Conservation (phyloP, 495 filamentous ascomycete genomes). For the Aspergillus bridgeri region DNA sequence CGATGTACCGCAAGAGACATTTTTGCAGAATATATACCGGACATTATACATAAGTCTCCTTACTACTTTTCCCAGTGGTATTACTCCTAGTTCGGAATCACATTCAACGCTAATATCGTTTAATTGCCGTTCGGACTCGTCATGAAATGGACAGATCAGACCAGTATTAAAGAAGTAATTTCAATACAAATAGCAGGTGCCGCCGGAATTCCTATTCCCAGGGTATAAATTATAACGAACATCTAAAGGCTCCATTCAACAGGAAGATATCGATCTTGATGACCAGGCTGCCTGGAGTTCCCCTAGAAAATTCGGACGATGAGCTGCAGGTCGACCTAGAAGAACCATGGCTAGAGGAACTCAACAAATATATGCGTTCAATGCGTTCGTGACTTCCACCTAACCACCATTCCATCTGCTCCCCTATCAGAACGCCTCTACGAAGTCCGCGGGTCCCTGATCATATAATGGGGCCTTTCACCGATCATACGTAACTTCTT, state of each 20-base stretch:
- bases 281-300: constrained; percentile 15
- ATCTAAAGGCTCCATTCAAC: constrained; percentile 24
- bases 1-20: too few relatives aligned
- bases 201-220: constrained; percentile 39
- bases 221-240: constrained; percentile 39
- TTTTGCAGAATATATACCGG: too few relatives aligned
- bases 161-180: constrained; percentile 34
- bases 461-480: constrained; percentile 18
- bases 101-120: constrained; percentile 18
- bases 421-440: constrained; percentile 10
- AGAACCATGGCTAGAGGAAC: constrained; percentile 17
- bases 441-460: constrained; percentile 13
- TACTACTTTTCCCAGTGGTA: constrained; percentile 27
- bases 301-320: constrained; percentile 14
- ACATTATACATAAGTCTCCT: constrained; percentile 21
- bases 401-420: neutral
- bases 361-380: constrained; percentile 13
- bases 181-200: constrained; percentile 36
- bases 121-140: constrained; percentile 34
- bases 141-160: constrained; percentile 42
- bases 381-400: constrained; percentile 18
- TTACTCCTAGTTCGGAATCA: constrained; percentile 20
- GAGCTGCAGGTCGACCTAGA: constrained; percentile 9
- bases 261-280: constrained; percentile 14
- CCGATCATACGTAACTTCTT: constrained; percentile 6